A percentile compares a stretch with the other conserved stretches of the same genome.
These are phyloP conservation scores for Aureobasidium sp. DNA, from an alignment of 2,329 filamentous ascomycete genomes.

Conservation along the genomic window DNA sequence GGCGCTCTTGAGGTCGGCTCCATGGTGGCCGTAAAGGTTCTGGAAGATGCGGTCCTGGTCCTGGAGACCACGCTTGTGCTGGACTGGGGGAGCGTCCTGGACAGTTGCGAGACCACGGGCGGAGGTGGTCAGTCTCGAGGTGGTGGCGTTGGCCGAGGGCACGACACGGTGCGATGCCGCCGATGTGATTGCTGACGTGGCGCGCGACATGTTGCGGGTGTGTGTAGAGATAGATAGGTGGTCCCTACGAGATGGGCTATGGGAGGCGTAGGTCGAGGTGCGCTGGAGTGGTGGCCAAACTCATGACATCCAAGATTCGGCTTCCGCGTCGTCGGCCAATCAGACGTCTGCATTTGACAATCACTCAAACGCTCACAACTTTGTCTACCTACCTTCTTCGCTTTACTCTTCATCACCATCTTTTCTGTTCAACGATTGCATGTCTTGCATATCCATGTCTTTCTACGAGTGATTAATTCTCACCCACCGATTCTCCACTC, in stretches of 20 bases:
- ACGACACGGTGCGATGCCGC: conserved; percentile 34
- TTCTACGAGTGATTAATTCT: too few species aligned
- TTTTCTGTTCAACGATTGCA: not conserved
- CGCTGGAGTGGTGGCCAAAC: not conserved
- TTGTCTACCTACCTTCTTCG: not conserved
- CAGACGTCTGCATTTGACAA: not conserved
- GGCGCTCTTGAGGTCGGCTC: conserved; percentile 82
- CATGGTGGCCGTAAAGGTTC: conserved; percentile 92
- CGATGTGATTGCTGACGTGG: conserved; percentile 25
- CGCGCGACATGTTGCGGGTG: conserved; percentile 12
- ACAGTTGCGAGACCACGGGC: conserved; percentile 58
- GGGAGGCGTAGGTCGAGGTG: conserved; percentile 1
- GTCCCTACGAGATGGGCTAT: not conserved
- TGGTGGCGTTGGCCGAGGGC: conserved; percentile 34
- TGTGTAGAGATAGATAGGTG: not conserved
- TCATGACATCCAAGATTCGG: not conserved
- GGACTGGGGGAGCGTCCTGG: conserved; percentile 47
- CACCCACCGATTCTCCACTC: too few species aligned
- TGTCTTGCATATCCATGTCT: too few species aligned
- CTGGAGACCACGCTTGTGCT: conserved; percentile 73
- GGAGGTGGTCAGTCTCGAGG: conserved; percentile 24
- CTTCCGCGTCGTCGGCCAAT: not conserved
- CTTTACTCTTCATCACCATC: not conserved
- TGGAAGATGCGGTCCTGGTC: conserved; percentile 99
- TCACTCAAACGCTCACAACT: not conserved